phyloP scores from a whole-genome alignment of 768 basidiomycete species.

The Mrakia frigida region DNA sequence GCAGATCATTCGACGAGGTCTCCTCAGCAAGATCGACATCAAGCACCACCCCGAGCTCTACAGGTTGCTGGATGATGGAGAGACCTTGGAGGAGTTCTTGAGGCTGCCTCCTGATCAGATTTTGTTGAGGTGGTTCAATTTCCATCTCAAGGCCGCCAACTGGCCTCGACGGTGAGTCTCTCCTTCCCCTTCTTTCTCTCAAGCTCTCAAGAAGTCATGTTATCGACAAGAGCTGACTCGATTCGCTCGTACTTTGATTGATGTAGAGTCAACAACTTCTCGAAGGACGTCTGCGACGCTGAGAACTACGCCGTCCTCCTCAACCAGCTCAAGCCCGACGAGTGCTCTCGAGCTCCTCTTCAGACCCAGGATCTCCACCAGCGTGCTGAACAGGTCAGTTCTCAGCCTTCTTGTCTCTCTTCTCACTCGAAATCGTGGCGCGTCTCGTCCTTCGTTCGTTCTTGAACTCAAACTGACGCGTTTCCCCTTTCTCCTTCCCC shows the following conservation, averaged over 20 bases:
- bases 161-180: constrained; percentile 70
- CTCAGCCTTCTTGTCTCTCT: too few species aligned
- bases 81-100: constrained; percentile 93
- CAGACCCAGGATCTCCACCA: constrained; percentile 74
- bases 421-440: too few species aligned
- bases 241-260: not conserved
- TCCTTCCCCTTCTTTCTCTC: not conserved
- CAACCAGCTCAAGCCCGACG: constrained; percentile 88
- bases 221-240: not conserved
- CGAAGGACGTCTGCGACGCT: constrained; percentile 91
- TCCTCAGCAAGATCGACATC: constrained; percentile 93
- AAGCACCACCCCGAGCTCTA: constrained; percentile 97
- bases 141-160: constrained; percentile 89
- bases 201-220: not conserved
- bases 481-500: not conserved
- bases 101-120: constrained; percentile 95
- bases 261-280: constrained; percentile 88
- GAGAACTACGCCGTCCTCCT: constrained; percentile 97
- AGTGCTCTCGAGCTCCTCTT: constrained; percentile 84
- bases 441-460: too few species aligned
- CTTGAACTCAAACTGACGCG: not conserved
- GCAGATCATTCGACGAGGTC: constrained; percentile 92
- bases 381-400: constrained; percentile 71
- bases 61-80: constrained; percentile 89
- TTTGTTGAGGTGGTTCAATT: constrained; percentile 97